These are phyloP conservation scores for Xylaria sp. DNA, from an alignment of 2,329 filamentous ascomycete species.

Conservation along the genomic window DNA sequence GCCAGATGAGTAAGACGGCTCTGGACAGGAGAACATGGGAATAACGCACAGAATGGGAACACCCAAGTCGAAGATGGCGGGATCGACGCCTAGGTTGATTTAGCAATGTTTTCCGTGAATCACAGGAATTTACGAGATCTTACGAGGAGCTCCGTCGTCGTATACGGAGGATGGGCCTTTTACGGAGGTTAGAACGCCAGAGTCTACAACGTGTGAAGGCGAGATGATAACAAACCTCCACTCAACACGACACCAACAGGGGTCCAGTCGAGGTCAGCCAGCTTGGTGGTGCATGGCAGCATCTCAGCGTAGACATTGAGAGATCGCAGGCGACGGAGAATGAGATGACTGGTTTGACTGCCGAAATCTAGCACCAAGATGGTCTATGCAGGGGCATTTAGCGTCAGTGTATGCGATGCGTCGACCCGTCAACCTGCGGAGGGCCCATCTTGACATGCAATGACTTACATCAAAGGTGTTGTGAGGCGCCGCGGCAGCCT, in stretches of 20 bases:
- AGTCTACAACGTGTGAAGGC: neutral
- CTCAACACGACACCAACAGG: constrained; percentile 80
- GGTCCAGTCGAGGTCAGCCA: constrained; percentile 69
- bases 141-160: constrained; percentile 60
- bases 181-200: constrained; percentile 3
- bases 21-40: neutral
- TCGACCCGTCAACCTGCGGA: neutral
- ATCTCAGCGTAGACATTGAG: constrained; percentile 80
- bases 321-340: constrained; percentile 67
- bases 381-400: constrained; percentile 48
- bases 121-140: constrained; percentile 17
- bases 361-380: constrained; percentile 68
- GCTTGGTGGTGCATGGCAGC: constrained; percentile 79
- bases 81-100: constrained; percentile 57
- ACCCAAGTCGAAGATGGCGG: constrained; percentile 69
- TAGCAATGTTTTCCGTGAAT: constrained; percentile 3
- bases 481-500: constrained; percentile 32
- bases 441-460: neutral
- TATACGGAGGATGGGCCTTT: constrained; percentile 66
- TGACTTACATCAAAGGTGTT: constrained; percentile 35
- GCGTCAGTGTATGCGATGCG: constrained; percentile 5
- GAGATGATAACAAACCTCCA: constrained; percentile 47
- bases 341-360: constrained; percentile 65
- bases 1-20: constrained; percentile 6
- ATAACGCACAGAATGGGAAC: constrained; percentile 45